Evolutionary conservation across 345 rosid species (phyloP).

Genomic region (Salix arbutifolia): DNA sequence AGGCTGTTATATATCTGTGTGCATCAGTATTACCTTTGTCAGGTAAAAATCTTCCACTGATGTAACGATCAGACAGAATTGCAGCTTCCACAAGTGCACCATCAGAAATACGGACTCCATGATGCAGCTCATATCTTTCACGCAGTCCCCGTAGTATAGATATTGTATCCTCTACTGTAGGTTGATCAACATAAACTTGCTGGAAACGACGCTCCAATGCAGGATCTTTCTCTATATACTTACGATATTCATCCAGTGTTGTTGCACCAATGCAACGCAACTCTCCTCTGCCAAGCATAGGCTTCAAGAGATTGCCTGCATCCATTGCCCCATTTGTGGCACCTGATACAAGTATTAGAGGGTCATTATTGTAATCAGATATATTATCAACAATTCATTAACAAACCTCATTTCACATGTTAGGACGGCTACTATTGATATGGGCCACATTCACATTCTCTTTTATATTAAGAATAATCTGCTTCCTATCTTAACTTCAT

Average conservation of each 20-base stretch:
- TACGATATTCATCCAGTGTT: conserved; percentile 89
- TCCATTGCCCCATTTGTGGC: conserved; percentile 99
- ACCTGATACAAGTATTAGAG: conserved; percentile 47
- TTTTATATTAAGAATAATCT: neutral
- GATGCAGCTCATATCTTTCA: conserved; percentile 98
- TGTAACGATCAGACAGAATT: conserved; percentile 90
- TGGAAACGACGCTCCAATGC: conserved; percentile 99
- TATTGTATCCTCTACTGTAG: conserved; percentile 80
- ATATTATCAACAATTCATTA: neutral
- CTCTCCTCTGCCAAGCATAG: conserved; percentile 99
- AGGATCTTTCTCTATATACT: conserved; percentile 98
- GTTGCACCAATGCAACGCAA: conserved; percentile 96
- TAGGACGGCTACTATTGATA: neutral
- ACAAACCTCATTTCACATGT: neutral
- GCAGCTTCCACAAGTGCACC: conserved; percentile 98
- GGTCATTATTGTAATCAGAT: neutral
- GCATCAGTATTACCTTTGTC: conserved; percentile 67
- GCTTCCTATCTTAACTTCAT: neutral
- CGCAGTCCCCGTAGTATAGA: conserved; percentile 96
- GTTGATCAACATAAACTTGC: conserved; percentile 97
- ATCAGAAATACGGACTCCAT: conserved; percentile 96
- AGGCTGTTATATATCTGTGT: neutral
- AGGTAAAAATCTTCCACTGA: conserved; percentile 94
- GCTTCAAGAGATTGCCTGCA: conserved; percentile 96
- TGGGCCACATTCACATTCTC: neutral